phyloP scores from a whole-genome alignment of 345 rosid genomes.

The Leavenworthia alabamica region DNA sequence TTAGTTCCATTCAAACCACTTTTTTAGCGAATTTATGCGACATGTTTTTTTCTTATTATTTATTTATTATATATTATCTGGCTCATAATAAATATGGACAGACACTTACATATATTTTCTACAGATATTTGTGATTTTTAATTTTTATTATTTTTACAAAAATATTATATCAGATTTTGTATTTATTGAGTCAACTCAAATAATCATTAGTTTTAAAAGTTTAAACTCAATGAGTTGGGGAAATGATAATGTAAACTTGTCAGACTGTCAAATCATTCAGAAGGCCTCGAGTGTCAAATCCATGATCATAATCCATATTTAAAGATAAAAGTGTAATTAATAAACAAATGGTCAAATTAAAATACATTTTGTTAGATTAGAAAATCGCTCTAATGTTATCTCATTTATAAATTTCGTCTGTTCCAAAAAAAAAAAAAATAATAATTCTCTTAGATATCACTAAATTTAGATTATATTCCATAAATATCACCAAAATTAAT shows the following conservation, averaged over 20 bases:
- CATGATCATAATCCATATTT: neutral
- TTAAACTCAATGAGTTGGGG: neutral
- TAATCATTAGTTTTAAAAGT: neutral
- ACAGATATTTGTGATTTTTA: neutral
- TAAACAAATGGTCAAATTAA: too few relatives aligned
- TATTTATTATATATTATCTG: neutral
- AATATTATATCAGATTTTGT: neutral
- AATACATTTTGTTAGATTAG: too few relatives aligned
- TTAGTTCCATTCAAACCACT: conserved; percentile 18
- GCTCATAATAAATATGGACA: neutral
- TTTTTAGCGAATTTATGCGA: conserved; percentile 20
- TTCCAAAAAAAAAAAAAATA: too few relatives aligned
- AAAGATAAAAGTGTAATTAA: too few relatives aligned
- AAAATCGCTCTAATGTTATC: too few relatives aligned
- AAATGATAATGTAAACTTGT: neutral
- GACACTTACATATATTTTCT: neutral
- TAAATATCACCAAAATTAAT: too few relatives aligned
- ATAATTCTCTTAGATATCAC: too few relatives aligned
- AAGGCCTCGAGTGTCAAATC: neutral
- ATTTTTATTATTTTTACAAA: neutral
- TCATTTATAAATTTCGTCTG: too few relatives aligned
- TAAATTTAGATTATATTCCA: too few relatives aligned
- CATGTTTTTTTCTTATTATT: conserved; percentile 3
- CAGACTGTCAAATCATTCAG: conserved; percentile 19
- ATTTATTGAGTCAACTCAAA: conserved; percentile 10